phyloP scores from a whole-genome alignment of 2,329 filamentous ascomycete genomes.

The Aureobasidium leucospermi region DNA sequence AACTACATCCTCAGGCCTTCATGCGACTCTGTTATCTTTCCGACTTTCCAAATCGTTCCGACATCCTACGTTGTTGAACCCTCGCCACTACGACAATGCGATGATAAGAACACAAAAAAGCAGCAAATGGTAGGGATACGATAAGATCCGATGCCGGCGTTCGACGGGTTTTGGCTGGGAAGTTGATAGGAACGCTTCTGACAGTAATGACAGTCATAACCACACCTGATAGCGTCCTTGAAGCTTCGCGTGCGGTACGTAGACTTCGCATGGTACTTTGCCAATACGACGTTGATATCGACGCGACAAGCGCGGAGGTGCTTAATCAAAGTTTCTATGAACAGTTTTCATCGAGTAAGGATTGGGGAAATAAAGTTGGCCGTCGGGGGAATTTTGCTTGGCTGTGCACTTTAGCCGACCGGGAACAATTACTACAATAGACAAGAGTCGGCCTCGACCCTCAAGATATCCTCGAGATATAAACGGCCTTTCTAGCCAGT shows the following conservation, averaged over 20 bases:
- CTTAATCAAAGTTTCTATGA: neutral
- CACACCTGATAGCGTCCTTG: slow-evolving; percentile 11
- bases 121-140: neutral
- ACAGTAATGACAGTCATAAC: neutral
- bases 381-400: neutral
- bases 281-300: neutral
- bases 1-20: neutral
- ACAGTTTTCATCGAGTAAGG: neutral
- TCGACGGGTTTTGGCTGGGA: neutral
- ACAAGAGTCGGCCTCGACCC: too few species aligned
- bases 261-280: neutral
- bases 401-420: neutral
- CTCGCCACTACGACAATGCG: neutral
- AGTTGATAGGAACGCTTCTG: neutral
- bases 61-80: neutral
- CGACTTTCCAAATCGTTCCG: neutral
- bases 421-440: too few species aligned
- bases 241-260: neutral
- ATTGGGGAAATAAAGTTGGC: neutral
- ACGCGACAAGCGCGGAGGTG: neutral
- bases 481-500: too few species aligned
- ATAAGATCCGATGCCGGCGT: slow-evolving; percentile 1
- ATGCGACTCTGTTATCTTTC: slow-evolving; percentile 1
- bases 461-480: too few species aligned
- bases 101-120: neutral